Percentiles rank a stretch among this genome's conserved stretches.
Conservation (phyloP, 148 eudicot species). For the Arbutus unedo region DNA sequence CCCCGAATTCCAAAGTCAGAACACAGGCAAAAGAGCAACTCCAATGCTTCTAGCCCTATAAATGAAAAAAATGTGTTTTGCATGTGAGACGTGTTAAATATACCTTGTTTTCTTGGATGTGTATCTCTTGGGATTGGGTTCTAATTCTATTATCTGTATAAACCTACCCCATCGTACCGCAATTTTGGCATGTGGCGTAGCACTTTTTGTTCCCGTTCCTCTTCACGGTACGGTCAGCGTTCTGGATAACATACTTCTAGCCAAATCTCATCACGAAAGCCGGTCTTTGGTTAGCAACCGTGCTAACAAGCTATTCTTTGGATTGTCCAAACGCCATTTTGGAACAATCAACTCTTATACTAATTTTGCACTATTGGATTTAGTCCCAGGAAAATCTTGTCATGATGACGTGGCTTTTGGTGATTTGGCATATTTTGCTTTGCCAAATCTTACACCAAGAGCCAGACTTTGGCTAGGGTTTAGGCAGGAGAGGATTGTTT, state of each 20-base stretch:
- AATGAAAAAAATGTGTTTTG: neutral
- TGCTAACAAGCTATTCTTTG: neutral
- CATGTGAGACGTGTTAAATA: neutral
- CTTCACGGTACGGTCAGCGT: neutral
- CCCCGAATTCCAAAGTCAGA: constrained; percentile 1
- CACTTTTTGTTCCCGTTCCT: neutral
- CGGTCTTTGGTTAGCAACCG: neutral
- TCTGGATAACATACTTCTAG: neutral
- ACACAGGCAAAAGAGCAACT: neutral
- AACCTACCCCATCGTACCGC: neutral
- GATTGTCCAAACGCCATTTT: neutral
- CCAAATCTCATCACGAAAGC: neutral
- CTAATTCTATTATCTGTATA: neutral
- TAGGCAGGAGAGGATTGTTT: neutral
- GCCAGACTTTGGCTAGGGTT: neutral
- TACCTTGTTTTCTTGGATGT: neutral
- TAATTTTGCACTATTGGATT: neutral
- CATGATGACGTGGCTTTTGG: neutral
- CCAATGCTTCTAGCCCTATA: neutral
- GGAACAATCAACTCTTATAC: neutral
- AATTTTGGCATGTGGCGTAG: neutral
- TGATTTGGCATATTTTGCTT: neutral
- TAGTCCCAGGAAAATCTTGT: neutral
- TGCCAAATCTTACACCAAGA: neutral
- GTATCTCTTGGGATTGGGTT: neutral